Evolutionary conservation across 306 rosid genomes (phyloP), one percentile per base, ranked within the genome.

Genomic region (Trifolium pratense): DNA sequence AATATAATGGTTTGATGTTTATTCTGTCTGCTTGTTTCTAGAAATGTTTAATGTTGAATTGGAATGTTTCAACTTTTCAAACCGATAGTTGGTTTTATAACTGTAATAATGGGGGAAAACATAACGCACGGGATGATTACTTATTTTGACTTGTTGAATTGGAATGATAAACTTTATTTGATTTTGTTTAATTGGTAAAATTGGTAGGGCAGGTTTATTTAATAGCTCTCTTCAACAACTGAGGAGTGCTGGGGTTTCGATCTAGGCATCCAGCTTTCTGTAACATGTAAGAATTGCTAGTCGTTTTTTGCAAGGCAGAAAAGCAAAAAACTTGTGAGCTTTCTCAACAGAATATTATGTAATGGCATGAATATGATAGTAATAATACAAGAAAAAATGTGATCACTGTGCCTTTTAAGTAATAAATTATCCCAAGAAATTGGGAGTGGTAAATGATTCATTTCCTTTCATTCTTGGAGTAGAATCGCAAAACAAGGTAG

Each of bases 401-500:
- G 61, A 68, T 12, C 39, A 20, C 60, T 23, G 12, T 75, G 29
- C 59, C 29, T 17, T 73, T 71, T 26, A 43, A 66, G 61, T 40
- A 46, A 21, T 6, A 34, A 12, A 49, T 56, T 26, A 69, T 68
- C 59, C 65, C 46, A 55, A 45, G 14, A 23, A 26, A 15, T 64
- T 32, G 31, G 66, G 66, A 39, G 16, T 2, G 16, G 68, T 36
- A 76, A 66, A 45, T 18, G 42, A 10, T 45, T 87, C 78, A 91
- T 77, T 93, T 91, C 67, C 98, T 91, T 72, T 84, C 93, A 58
- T 87, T 91, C 83, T 93, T 86, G 86, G 96, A 91, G 70, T 93
- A 91, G 80, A 93, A 93, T 81, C 98, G 89, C 74, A 93, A 84
- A 69, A 93, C 92, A 87, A 89, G 61, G 75, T 91, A 89, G 88